A percentile compares a stretch with the other conserved stretches of the same genome.
Conservation (phyloP, 73 alveolate species). For the Symbiodinium pilosum region DNA sequence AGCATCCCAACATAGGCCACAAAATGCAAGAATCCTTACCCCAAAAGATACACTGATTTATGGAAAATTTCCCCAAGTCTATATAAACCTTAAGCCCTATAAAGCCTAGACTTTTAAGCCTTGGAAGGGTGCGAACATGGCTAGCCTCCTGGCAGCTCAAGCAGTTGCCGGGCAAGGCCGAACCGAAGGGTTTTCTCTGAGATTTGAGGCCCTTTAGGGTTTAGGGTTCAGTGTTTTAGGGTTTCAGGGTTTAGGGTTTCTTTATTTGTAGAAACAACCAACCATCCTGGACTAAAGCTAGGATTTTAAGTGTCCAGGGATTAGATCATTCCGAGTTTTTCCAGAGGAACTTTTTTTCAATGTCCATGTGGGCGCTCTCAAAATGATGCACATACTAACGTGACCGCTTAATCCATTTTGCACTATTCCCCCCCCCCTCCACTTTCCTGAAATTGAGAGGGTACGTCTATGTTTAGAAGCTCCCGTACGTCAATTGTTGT, state of each 20-base stretch:
- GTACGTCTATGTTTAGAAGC: no score
- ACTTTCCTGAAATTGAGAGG: no score
- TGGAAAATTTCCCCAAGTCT: neutral
- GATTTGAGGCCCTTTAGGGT: neutral
- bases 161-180: slow-evolving; percentile 65
- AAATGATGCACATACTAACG: no score
- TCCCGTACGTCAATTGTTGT: no score
- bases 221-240: neutral
- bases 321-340: neutral
- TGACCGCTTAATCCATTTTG: no score
- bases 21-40: neutral
- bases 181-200: neutral
- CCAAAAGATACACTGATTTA: neutral
- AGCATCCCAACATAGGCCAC: no score
- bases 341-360: neutral
- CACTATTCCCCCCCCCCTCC: no score
- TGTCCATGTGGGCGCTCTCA: no score
- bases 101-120: no score
- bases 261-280: no score
- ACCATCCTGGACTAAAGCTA: no score
- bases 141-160: slow-evolving; percentile 73
- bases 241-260: neutral
- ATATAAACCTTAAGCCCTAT: neutral
- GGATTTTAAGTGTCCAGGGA: no score
- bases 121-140: slow-evolving; percentile 89